Evolutionary conservation across 2,329 filamentous ascomycete genomes (phyloP).

Genomic region (Aureobasidium melanogenum): DNA sequence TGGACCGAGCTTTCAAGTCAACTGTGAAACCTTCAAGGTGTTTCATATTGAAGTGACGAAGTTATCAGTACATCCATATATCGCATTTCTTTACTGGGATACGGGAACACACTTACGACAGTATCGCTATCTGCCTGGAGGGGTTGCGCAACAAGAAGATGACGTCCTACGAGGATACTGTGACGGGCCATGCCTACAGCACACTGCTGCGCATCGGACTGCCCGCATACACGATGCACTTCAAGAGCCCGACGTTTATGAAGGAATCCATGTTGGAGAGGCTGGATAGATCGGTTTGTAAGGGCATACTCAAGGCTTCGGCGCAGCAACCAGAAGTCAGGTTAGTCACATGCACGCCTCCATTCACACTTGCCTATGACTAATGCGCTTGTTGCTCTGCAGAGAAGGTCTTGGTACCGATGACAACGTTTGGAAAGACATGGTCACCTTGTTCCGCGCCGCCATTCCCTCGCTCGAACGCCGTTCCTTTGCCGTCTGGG

Average conservation of each 20-base stretch:
- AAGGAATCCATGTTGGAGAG: constrained; percentile 50
- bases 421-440: constrained; percentile 50
- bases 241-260: constrained; percentile 51
- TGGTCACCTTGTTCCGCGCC: constrained; percentile 48
- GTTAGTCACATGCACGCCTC: constrained; percentile 22
- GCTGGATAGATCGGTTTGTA: constrained; percentile 45
- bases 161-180: constrained; percentile 8
- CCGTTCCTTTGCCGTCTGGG: constrained; percentile 53
- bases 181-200: constrained; percentile 27
- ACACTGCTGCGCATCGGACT: constrained; percentile 38
- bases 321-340: constrained; percentile 47
- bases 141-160: neutral
- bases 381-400: constrained; percentile 7
- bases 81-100: neutral
- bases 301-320: constrained; percentile 51
- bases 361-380: neutral
- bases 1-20: neutral
- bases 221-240: constrained; percentile 47
- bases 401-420: constrained; percentile 50
- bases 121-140: neutral
- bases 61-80: neutral
- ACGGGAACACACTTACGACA: neutral
- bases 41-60: neutral
- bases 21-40: constrained; percentile 5
- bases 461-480: constrained; percentile 54